Conservation (phyloP, 2,329 filamentous ascomycete genomes). For the Nothophoma quercina region DNA sequence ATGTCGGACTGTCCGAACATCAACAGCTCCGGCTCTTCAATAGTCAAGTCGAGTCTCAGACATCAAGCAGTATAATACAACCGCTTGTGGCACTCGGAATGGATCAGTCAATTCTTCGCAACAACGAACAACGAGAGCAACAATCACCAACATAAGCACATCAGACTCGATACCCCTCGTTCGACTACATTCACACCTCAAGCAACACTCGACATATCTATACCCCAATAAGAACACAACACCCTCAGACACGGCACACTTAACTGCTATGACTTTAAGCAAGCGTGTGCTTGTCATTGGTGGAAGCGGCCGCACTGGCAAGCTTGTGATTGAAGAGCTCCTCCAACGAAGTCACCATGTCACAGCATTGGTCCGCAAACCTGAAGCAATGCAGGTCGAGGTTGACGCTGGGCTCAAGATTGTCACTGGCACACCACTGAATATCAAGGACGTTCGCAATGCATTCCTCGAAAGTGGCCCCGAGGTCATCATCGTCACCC, state of each 20-base stretch:
- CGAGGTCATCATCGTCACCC: conserved; percentile 57
- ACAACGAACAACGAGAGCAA: not conserved
- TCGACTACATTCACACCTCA: too few relatives aligned
- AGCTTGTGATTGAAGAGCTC: conserved; percentile 52
- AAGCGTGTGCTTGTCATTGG: conserved; percentile 58
- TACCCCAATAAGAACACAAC: not conserved
- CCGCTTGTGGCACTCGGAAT: not conserved
- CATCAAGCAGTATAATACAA: not conserved
- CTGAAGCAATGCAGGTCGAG: conserved; percentile 38
- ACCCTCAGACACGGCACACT: not conserved
- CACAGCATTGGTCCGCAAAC: conserved; percentile 56
- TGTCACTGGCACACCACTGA: conserved; percentile 50
- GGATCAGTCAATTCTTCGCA: not conserved
- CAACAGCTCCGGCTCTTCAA: not conserved
- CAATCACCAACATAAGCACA: too few relatives aligned
- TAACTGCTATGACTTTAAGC: conserved; percentile 3
- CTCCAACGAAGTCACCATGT: conserved; percentile 53
- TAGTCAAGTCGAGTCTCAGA: not conserved
- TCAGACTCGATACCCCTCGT: too few relatives aligned
- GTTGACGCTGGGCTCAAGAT: conserved; percentile 46
- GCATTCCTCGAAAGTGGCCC: conserved; percentile 41
- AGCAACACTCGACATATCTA: not conserved
- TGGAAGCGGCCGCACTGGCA: conserved; percentile 58
- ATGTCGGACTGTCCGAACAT: conserved; percentile 2
- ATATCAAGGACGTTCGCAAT: conserved; percentile 46